A percentile compares a stretch with the other conserved stretches of the same genome.
These are phyloP conservation scores for Colletotrichum sp. DNA, from an alignment of 2,329 filamentous ascomycete genomes.

Conservation along the genomic window DNA sequence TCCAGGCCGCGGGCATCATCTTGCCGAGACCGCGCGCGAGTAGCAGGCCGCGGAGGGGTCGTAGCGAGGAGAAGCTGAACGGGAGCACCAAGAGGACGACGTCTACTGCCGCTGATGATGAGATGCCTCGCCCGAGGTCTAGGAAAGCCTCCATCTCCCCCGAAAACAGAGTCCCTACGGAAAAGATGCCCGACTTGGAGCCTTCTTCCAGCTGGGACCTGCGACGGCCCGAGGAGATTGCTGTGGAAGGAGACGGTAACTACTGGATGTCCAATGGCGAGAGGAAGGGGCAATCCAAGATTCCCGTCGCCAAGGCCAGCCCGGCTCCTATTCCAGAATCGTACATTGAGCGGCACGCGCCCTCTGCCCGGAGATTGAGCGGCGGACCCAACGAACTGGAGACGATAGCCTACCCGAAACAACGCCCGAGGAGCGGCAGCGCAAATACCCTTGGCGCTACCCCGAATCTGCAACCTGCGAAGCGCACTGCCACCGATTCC, in stretches of 20 bases:
- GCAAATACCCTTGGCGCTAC: slow-evolving; percentile 53
- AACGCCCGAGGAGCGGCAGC: slow-evolving; percentile 74
- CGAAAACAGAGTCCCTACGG: slow-evolving; percentile 40
- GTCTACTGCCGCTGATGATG: slow-evolving; percentile 8
- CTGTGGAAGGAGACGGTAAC: slow-evolving; percentile 56
- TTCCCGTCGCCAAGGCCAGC: slow-evolving; percentile 83
- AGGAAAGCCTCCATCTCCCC: slow-evolving; percentile 50
- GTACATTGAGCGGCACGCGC: slow-evolving; percentile 75
- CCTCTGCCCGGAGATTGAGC: slow-evolving; percentile 65
- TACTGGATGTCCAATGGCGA: slow-evolving; percentile 57
- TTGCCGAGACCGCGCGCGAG: slow-evolving; percentile 58
- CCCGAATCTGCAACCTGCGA: slow-evolving; percentile 32
- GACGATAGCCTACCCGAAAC: slow-evolving; percentile 62
- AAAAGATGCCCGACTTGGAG: slow-evolving; percentile 41
- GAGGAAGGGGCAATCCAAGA: slow-evolving; percentile 67
- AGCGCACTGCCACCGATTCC: slow-evolving; percentile 50
- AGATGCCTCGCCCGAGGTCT: slow-evolving; percentile 13
- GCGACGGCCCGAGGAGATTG: slow-evolving; percentile 78
- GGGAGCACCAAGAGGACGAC: slow-evolving; percentile 33
- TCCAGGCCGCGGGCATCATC: slow-evolving; percentile 77
- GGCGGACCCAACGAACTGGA: slow-evolving; percentile 58
- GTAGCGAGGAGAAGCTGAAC: slow-evolving; percentile 38
- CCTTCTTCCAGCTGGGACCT: slow-evolving; percentile 70
- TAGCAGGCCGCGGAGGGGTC: slow-evolving; percentile 51
- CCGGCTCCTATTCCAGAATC: slow-evolving; percentile 75